phyloP scores from a whole-genome alignment of 2,329 filamentous ascomycete species.

The Paecilomyces sp. region DNA sequence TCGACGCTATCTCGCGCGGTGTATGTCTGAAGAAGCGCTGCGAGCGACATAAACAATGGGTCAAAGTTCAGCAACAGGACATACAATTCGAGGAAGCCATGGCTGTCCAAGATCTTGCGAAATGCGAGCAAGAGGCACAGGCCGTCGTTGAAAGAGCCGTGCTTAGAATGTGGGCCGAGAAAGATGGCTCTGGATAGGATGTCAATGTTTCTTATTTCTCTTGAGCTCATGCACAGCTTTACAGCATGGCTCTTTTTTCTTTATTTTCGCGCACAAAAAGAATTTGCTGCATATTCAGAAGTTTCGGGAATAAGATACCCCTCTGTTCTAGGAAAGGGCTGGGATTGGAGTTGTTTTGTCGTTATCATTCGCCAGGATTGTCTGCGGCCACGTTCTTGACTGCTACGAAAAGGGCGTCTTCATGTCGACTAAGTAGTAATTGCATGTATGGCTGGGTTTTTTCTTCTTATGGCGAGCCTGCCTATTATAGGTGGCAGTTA shows the following conservation, averaged over 20 bases:
- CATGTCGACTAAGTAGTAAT: background rate
- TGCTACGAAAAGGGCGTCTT: background rate
- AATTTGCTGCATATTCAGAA: background rate
- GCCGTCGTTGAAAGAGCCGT: conserved; percentile 38
- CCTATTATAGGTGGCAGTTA: background rate
- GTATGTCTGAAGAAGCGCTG: conserved; percentile 43
- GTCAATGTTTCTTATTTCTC: background rate
- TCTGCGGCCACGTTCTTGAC: background rate
- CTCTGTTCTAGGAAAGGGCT: conserved; percentile 6
- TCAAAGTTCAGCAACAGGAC: conserved; percentile 40
- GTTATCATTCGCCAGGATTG: background rate
- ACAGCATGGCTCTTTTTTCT: background rate
- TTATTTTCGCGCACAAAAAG: background rate
- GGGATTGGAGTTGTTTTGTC: conserved; percentile 16
- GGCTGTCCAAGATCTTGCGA: conserved; percentile 29
- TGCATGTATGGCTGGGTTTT: background rate
- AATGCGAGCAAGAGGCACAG: conserved; percentile 34
- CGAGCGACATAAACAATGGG: conserved; percentile 42
- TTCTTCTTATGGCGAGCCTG: background rate
- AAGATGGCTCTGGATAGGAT: conserved; percentile 12
- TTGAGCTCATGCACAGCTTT: background rate
- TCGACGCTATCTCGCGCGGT: conserved; percentile 29
- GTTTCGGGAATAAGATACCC: background rate
- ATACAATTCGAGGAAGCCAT: conserved; percentile 35
- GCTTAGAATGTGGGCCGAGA: conserved; percentile 33